These are phyloP conservation scores for Rosa persica DNA, from an alignment of 306 rosid genomes.

Conservation along the genomic window DNA sequence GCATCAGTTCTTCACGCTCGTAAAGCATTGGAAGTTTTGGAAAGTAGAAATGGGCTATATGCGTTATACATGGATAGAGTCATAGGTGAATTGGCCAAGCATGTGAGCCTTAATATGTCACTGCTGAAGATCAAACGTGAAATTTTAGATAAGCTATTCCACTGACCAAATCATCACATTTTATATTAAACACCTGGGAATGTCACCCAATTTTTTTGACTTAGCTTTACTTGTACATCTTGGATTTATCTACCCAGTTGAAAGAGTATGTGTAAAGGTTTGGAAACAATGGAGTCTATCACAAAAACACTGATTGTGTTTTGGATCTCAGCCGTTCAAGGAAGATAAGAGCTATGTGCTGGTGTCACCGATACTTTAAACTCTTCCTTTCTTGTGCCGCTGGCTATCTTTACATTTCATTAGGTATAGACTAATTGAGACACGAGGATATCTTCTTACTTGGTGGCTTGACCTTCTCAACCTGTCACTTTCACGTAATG, in stretches of 20 bases:
- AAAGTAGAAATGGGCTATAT: conserved; percentile 86
- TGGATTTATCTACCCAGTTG: neutral
- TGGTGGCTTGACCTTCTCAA: conserved; percentile 17
- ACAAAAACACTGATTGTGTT: neutral
- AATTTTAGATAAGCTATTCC: conserved; percentile 42
- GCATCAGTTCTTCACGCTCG: conserved; percentile 62
- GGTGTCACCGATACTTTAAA: neutral
- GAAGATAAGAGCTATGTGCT: neutral
- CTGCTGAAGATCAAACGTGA: conserved; percentile 61
- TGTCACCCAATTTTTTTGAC: neutral
- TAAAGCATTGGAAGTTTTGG: conserved; percentile 70
- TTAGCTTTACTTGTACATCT: neutral
- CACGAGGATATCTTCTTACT: neutral
- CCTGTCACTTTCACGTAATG: neutral
- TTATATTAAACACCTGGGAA: conserved; percentile 2
- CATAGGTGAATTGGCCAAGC: conserved; percentile 65
- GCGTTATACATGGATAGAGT: conserved; percentile 79
- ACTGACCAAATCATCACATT: conserved; percentile 29
- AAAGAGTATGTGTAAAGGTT: neutral
- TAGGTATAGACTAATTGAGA: neutral
- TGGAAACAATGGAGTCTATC: neutral
- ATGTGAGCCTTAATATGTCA: conserved; percentile 40
- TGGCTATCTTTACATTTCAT: neutral
- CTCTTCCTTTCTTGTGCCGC: neutral
- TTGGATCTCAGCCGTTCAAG: neutral